Percentiles rank a stretch among this genome's conserved stretches.
phyloP scores from a whole-genome alignment of 768 basidiomycete genomes.

The Sistotremastrum niveocremeum region DNA sequence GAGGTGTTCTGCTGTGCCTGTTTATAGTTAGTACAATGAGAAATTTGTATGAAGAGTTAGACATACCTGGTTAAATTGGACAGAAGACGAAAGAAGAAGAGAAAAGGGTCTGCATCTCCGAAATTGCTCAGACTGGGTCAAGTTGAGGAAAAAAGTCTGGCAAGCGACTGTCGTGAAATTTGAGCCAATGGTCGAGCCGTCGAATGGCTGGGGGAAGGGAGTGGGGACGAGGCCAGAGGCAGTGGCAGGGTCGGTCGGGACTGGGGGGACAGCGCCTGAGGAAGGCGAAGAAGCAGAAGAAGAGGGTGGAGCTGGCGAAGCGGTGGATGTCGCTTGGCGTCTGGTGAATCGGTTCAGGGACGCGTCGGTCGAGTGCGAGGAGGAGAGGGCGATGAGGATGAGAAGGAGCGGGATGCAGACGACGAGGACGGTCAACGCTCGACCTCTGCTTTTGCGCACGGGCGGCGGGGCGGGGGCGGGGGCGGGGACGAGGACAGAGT shows the following conservation, averaged over 20 bases:
- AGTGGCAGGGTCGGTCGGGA: slow-evolving; percentile 22
- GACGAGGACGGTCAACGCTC: slow-evolving; percentile 38
- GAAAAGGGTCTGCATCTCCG: slow-evolving; percentile 69
- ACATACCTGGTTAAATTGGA: slow-evolving; percentile 41
- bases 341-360: slow-evolving; percentile 8
- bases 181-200: slow-evolving; percentile 35
- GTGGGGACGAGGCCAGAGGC: slow-evolving; percentile 43
- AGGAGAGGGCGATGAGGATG: slow-evolving; percentile 37
- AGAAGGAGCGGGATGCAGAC: slow-evolving; percentile 35
- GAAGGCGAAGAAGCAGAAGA: slow-evolving; percentile 4
- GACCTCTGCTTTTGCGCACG: slow-evolving; percentile 8
- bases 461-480: neutral
- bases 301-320: slow-evolving; percentile 2
- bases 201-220: slow-evolving; percentile 70
- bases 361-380: slow-evolving; percentile 29
- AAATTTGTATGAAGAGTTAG: slow-evolving; percentile 1
- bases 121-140: slow-evolving; percentile 49
- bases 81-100: slow-evolving; percentile 42
- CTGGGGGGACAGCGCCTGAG: slow-evolving; percentile 11
- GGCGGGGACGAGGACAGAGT: neutral
- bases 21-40: slow-evolving; percentile 6
- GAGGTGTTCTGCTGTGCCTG: slow-evolving; percentile 56
- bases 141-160: slow-evolving; percentile 59
- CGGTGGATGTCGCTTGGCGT: slow-evolving; percentile 1
- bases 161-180: slow-evolving; percentile 60